Evolutionary conservation across 2,329 filamentous ascomycete species (phyloP).

Genomic region (Phaeosphaeriaceae sp.): DNA sequence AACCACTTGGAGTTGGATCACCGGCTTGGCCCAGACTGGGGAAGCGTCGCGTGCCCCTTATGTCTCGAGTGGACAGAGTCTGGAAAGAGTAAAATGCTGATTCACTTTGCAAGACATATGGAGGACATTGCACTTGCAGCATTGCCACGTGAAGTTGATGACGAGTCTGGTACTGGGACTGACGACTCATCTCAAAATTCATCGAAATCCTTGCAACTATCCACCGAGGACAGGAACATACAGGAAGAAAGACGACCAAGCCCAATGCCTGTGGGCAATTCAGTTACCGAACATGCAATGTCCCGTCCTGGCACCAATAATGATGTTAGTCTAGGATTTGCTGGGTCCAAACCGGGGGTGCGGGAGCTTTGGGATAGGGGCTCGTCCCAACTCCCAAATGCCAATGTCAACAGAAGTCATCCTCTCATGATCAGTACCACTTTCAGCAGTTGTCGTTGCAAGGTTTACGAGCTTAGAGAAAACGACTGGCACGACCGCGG

Average conservation of each 20-base stretch:
- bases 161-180: conserved; percentile 10
- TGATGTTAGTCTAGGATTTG: too few relatives aligned
- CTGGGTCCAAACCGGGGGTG: too few relatives aligned
- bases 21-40: conserved; percentile 20
- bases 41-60: conserved; percentile 20
- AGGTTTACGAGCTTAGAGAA: not conserved
- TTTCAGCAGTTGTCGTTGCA: not conserved
- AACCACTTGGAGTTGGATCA: conserved; percentile 27
- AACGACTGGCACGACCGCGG: not conserved
- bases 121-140: conserved; percentile 29
- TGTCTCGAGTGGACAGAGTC: conserved; percentile 21
- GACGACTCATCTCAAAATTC: not conserved
- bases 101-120: conserved; percentile 31
- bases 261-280: not conserved
- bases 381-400: not conserved
- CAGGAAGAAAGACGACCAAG: not conserved
- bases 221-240: not conserved
- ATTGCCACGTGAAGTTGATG: conserved; percentile 21
- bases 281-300: not conserved
- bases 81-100: conserved; percentile 17
- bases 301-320: too few relatives aligned
- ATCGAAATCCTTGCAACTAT: not conserved
- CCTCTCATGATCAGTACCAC: not conserved
- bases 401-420: not conserved
- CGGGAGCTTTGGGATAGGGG: not conserved